Base-by-base conservation (phyloP, 192 early-diverging fungal genomes). In the Coemansia sp. region DNA sequence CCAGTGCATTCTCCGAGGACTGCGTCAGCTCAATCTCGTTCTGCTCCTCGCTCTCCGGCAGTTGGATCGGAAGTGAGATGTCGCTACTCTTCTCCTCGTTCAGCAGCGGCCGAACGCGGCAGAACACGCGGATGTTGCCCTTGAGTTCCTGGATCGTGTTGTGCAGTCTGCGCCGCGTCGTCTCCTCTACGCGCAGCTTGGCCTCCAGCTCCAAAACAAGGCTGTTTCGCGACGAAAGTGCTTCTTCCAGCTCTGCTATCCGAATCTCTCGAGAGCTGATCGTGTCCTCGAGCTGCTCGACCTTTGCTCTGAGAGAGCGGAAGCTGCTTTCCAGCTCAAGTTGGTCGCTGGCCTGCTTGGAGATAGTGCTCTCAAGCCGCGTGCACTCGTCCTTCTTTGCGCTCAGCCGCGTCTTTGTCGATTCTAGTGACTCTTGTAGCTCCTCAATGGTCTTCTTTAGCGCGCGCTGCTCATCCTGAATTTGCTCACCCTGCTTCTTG, bases 41-140 rank as follows among this genome's bases (percentile, higher is more conserved):
- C 7, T 85, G 83, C 47, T 90, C 87, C 20, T 84, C 75, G 23
- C 83, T 71, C 8, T 66, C 84, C 11, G 80, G 72, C 46, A 89
- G 82, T 5, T 32, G 54, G 59, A 93, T 83, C 19, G 73, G 75
- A 32, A 72, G 58, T 34, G 55, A 47, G 1, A 55, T 46, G 4
- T 23, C 53, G 4, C 35, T 58, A 7, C 54, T 60, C 34, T 65
- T 66, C 49, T 74, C 78, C 11, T 60, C 56, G 55, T 47, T 64
- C 23, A 89, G 36, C 36, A 86, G 70, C 10, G 97, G 97, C 30
- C 97, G 86, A 11, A 97, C 88, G 29, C 97, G 82, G 71, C 95
- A 97, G 75, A 98, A 98, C 24, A 97, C 97, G 23, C 97, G 85
- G 47, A 98, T 97, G 67, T 98, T 98, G 30, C 97, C 97, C 61